Percentiles rank a stretch among this genome's conserved stretches.
Conservation (phyloP, 805 yeast species). For the Metschnikowia kofuensis region DNA sequence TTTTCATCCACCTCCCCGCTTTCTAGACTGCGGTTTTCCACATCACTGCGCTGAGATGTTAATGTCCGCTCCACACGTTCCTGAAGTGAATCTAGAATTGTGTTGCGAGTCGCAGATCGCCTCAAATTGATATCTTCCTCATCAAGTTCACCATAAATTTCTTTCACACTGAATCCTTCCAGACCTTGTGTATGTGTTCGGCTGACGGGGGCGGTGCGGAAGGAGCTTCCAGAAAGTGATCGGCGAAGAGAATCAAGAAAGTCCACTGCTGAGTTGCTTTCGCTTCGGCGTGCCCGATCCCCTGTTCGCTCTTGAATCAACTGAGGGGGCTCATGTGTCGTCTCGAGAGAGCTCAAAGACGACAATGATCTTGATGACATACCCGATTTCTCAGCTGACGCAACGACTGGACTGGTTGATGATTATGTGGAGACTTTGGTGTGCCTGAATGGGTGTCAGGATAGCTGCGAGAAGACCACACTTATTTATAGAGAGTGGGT, state of each 20-base stretch:
- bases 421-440: no score
- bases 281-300: not conserved
- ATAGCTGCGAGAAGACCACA: no score
- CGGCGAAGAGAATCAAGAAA: constrained; percentile 6
- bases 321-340: constrained; percentile 5
- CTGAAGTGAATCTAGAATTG: constrained; percentile 40
- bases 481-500: no score
- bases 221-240: constrained; percentile 10
- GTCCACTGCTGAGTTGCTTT: not conserved
- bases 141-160: constrained; percentile 40
- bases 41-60: constrained; percentile 13
- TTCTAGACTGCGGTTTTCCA: constrained; percentile 17
- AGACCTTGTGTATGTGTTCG: constrained; percentile 9
- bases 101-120: constrained; percentile 43
- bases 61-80: constrained; percentile 22
- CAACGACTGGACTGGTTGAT: not conserved
- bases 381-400: not conserved
- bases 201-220: constrained; percentile 4
- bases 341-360: constrained; percentile 6
- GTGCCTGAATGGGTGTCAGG: no score
- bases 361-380: constrained; percentile 3
- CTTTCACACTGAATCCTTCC: constrained; percentile 28
- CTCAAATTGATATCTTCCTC: constrained; percentile 36
- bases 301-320: not conserved
- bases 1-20: not conserved